Evolutionary conservation across 352 stramenopile genomes (phyloP).

Genomic region (Pythium vanterpoolii): DNA sequence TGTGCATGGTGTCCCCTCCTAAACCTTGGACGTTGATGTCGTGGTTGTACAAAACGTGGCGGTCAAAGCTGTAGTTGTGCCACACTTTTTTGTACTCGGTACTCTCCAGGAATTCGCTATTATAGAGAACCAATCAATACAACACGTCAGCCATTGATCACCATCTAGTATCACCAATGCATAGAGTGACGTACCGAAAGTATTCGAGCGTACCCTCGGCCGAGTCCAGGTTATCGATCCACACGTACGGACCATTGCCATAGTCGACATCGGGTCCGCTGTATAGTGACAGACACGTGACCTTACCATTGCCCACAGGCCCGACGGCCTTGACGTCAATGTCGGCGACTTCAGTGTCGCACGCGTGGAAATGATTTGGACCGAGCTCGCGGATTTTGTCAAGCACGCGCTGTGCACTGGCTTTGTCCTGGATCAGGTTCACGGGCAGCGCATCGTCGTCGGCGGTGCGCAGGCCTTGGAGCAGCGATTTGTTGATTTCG

Average conservation of each 20-base stretch:
- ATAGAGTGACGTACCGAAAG: constrained; percentile 32
- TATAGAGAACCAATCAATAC: constrained; percentile 29
- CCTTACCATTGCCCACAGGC: constrained; percentile 95
- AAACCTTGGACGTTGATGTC: constrained; percentile 92
- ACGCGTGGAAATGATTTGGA: constrained; percentile 89
- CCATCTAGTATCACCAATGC: neutral
- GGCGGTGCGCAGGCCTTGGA: constrained; percentile 56
- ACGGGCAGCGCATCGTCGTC: constrained; percentile 66
- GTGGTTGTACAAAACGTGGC: constrained; percentile 98
- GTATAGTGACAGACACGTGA: constrained; percentile 98
- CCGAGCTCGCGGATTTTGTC: constrained; percentile 56
- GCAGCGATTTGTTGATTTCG: constrained; percentile 50
- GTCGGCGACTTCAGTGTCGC: constrained; percentile 97
- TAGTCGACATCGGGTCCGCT: constrained; percentile 95
- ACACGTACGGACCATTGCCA: constrained; percentile 90
- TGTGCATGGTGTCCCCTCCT: constrained; percentile 99
- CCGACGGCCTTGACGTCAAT: constrained; percentile 95
- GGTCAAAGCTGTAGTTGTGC: constrained; percentile 99
- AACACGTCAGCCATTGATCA: neutral
- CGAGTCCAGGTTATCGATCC: constrained; percentile 92
- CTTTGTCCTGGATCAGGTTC: constrained; percentile 78
- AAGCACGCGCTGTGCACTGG: constrained; percentile 56
- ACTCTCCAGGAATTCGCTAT: constrained; percentile 94
- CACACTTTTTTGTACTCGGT: constrained; percentile 92
- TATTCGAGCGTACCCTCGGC: constrained; percentile 81